Evolutionary conservation across 257 asterid genomes (phyloP).

Genomic region (Lycium barbarum): DNA sequence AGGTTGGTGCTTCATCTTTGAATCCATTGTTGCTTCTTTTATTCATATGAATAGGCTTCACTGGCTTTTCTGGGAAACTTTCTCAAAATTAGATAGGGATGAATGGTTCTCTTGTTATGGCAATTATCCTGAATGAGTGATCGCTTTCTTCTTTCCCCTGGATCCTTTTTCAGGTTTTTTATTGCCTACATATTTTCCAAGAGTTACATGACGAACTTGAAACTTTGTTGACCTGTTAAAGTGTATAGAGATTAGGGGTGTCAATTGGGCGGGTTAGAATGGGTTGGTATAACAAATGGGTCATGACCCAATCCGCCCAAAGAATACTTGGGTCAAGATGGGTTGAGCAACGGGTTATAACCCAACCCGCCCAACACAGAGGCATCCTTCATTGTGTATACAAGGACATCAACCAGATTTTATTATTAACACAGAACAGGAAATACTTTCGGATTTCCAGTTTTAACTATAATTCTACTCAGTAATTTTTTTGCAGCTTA

Average conservation of each 20-base stretch:
- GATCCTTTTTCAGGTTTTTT: background rate
- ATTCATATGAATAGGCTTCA: constrained; percentile 14
- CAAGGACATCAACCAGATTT: too few relatives aligned
- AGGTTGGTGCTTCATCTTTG: constrained; percentile 50
- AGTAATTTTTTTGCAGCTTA: too few relatives aligned
- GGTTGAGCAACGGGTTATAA: too few relatives aligned
- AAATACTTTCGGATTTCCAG: too few relatives aligned
- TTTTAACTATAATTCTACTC: too few relatives aligned
- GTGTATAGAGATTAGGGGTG: background rate
- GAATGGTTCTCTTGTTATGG: background rate
- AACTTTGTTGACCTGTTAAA: background rate
- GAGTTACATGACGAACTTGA: background rate
- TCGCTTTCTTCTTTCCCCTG: background rate
- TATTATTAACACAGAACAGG: too few relatives aligned
- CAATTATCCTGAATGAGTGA: background rate
- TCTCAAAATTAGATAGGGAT: background rate
- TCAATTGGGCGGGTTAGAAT: too few relatives aligned
- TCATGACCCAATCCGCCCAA: too few relatives aligned
- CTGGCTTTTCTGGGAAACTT: background rate
- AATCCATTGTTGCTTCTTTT: background rate
- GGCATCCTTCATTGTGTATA: too few relatives aligned
- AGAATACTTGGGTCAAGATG: too few relatives aligned
- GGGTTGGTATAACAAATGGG: too few relatives aligned
- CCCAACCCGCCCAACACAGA: too few relatives aligned
- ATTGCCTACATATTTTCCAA: background rate